phyloP scores from a whole-genome alignment of 2,329 filamentous ascomycete species.

The Aspergillus nomiae region DNA sequence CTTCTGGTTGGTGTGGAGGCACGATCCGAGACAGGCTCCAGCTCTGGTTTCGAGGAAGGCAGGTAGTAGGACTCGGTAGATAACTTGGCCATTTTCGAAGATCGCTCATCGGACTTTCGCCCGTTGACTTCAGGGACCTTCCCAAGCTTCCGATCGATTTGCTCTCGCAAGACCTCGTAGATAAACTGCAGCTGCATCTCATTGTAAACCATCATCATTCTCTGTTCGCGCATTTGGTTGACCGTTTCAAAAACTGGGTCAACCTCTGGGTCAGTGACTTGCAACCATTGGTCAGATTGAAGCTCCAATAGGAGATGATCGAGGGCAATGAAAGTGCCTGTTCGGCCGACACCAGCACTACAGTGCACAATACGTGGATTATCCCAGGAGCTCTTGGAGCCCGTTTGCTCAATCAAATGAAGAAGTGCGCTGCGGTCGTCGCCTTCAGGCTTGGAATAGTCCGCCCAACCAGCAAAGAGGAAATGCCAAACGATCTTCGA shows the following conservation, averaged over 20 bases:
- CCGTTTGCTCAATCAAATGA: constrained; percentile 52
- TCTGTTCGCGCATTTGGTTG: constrained; percentile 77
- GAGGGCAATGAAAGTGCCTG: constrained; percentile 94
- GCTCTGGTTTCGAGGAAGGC: constrained; percentile 37
- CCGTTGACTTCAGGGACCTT: constrained; percentile 23
- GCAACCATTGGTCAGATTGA: constrained; percentile 68
- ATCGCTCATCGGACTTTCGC: constrained; percentile 31
- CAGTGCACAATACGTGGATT: constrained; percentile 84
- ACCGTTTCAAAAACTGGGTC: constrained; percentile 81
- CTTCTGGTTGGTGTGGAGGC: constrained; percentile 28
- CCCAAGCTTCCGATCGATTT: constrained; percentile 37
- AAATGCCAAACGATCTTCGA: constrained; percentile 77
- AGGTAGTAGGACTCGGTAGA: constrained; percentile 32
- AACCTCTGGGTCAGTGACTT: constrained; percentile 46
- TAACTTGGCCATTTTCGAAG: constrained; percentile 39
- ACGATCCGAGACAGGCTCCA: constrained; percentile 32
- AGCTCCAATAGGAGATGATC: constrained; percentile 87
- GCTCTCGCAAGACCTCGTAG: constrained; percentile 78
- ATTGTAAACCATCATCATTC: constrained; percentile 93
- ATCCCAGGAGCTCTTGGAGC: constrained; percentile 47
- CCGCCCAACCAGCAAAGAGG: constrained; percentile 84
- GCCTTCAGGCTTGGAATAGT: constrained; percentile 76
- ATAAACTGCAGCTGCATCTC: constrained; percentile 83
- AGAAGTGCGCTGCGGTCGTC: constrained; percentile 54
- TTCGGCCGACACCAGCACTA: constrained; percentile 90